Percentiles rank a stretch among this genome's conserved stretches.
Evolutionary conservation across 2,329 filamentous ascomycete genomes (phyloP).

Genomic region (Talaromyces sp.): DNA sequence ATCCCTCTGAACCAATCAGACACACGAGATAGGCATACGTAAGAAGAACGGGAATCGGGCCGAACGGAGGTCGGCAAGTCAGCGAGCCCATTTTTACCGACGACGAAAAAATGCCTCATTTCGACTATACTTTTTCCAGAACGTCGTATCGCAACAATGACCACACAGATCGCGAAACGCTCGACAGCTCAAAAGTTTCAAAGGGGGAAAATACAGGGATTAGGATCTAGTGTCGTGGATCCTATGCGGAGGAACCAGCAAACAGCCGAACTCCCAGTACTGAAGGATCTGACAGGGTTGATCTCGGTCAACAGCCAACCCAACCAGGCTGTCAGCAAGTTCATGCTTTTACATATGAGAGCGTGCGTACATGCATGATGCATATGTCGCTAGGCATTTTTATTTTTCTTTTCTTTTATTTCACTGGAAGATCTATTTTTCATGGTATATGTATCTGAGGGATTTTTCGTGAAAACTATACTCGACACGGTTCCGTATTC

Average conservation of each 20-base stretch:
- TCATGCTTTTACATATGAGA: neutral
- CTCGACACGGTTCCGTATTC: neutral
- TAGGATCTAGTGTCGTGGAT: neutral
- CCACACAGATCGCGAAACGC: neutral
- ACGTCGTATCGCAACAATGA: neutral
- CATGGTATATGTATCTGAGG: neutral
- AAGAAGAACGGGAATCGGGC: neutral
- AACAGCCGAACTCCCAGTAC: neutral
- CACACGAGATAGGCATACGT: neutral
- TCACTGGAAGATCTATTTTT: neutral
- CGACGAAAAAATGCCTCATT: neutral
- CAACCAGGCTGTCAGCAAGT: neutral
- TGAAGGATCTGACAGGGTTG: neutral
- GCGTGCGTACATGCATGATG: neutral
- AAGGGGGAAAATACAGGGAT: neutral
- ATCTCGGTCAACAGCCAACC: neutral
- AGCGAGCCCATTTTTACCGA: neutral
- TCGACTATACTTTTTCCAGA: neutral
- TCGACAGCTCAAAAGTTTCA: neutral
- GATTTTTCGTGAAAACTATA: neutral
- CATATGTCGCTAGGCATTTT: slow-evolving; percentile 2
- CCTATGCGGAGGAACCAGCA: neutral
- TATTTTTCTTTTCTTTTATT: neutral
- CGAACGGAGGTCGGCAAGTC: neutral
- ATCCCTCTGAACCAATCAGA: neutral